phyloP scores from a whole-genome alignment of 2,329 filamentous ascomycete species.

The Sporothrix dimorphospora region DNA sequence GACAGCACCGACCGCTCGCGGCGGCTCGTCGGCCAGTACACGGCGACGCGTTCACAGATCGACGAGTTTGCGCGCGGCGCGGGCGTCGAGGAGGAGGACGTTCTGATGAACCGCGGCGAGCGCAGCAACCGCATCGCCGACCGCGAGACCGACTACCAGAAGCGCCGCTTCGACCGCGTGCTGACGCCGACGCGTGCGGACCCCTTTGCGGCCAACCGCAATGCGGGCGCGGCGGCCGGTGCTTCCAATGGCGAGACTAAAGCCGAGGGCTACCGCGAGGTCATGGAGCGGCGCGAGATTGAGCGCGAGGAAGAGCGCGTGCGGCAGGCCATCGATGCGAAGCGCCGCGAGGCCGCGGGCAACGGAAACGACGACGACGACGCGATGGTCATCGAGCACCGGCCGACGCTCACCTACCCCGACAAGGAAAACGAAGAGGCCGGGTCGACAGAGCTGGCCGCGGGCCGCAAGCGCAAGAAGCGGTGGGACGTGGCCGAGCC shows the following conservation, averaged over 20 bases:
- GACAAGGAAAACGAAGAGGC: slow-evolving; percentile 74
- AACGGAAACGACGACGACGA: slow-evolving; percentile 61
- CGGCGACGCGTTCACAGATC: slow-evolving; percentile 86
- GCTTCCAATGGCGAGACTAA: slow-evolving; percentile 45
- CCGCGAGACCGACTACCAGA: slow-evolving; percentile 96
- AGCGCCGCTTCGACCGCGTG: slow-evolving; percentile 85
- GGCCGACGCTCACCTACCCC: slow-evolving; percentile 74
- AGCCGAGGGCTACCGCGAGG: slow-evolving; percentile 81
- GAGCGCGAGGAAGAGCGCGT: slow-evolving; percentile 94
- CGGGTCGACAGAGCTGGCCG: slow-evolving; percentile 65
- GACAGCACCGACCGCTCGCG: slow-evolving; percentile 65
- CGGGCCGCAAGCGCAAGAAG: slow-evolving; percentile 84
- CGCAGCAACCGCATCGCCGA: slow-evolving; percentile 89
- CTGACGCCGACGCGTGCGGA: slow-evolving; percentile 86
- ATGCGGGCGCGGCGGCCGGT: slow-evolving; percentile 60
- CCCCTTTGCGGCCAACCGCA: slow-evolving; percentile 77
- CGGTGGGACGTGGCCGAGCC: slow-evolving; percentile 84
- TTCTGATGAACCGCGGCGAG: slow-evolving; percentile 78
- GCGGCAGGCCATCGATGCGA: slow-evolving; percentile 75
- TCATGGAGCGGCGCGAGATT: slow-evolving; percentile 88
- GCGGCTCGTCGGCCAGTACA: slow-evolving; percentile 91
- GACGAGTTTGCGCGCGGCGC: slow-evolving; percentile 87
- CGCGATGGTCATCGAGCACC: slow-evolving; percentile 66
- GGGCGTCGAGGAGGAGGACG: slow-evolving; percentile 90
- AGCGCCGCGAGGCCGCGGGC: slow-evolving; percentile 61